Conservation (phyloP, 2,329 filamentous ascomycete species). For the Aureobasidium uvarum region DNA sequence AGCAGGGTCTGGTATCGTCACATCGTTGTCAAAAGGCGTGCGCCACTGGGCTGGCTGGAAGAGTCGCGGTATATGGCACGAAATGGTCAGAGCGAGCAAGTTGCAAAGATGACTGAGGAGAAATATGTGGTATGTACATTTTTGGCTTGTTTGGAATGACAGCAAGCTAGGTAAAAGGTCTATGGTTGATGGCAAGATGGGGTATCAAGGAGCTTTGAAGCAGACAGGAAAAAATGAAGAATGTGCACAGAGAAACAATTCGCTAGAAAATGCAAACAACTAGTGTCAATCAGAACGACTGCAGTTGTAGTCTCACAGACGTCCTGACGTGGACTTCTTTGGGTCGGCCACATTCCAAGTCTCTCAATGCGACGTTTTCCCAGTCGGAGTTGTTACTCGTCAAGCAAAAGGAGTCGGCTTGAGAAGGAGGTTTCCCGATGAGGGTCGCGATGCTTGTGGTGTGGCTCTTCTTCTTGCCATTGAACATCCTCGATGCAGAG, state of each 20-base stretch:
- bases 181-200: not conserved
- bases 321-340: slow-evolving; percentile 2
- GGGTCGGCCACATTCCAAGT: not conserved
- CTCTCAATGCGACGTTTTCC: slow-evolving; percentile 2
- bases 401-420: slow-evolving; percentile 8
- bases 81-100: not conserved
- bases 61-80: not conserved
- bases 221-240: not conserved
- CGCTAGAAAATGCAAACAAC: not conserved
- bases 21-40: not conserved
- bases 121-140: not conserved
- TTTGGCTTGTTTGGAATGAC: not conserved
- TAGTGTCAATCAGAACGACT: not conserved
- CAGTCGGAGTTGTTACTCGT: slow-evolving; percentile 6
- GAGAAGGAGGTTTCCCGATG: not conserved
- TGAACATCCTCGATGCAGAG: not conserved
- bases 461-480: slow-evolving; percentile 5
- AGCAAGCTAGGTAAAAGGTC: not conserved
- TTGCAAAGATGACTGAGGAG: not conserved
- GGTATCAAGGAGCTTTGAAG: not conserved
- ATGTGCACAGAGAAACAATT: not conserved
- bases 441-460: slow-evolving; percentile 17
- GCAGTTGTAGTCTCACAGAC: not conserved
- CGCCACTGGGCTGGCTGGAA: not conserved
- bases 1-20: not conserved